Conservation (phyloP, 345 rosid species). For the Corchorus capsularis region DNA sequence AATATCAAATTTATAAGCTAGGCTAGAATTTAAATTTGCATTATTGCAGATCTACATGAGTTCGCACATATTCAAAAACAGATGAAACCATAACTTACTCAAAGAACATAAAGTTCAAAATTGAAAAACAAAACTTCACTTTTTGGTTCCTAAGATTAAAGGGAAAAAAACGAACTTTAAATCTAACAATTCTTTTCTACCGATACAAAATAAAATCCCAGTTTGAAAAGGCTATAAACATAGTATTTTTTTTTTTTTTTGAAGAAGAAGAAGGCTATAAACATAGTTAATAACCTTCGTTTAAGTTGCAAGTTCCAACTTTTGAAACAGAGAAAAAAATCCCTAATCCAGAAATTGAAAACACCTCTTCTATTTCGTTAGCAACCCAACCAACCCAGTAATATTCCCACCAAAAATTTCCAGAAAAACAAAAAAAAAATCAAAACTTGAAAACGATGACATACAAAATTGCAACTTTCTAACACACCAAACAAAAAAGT, state of each 20-base stretch:
- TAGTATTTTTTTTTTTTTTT: too few relatives aligned
- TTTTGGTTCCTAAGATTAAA: neutral
- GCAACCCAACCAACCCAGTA: conserved; percentile 22
- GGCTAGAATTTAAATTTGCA: neutral
- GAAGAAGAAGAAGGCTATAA: conserved; percentile 1
- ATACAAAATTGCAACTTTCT: conserved; percentile 15
- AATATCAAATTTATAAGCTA: neutral
- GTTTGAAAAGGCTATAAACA: conserved; percentile 1
- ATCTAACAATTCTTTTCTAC: neutral
- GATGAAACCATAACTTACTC: conserved; percentile 6
- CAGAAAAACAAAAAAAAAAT: neutral
- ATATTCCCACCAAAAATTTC: neutral
- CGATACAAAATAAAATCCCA: conserved; percentile 11
- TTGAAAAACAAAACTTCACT: neutral
- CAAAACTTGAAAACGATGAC: neutral
- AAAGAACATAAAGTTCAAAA: neutral
- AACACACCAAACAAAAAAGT: neutral
- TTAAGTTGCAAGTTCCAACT: neutral
- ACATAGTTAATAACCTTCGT: neutral
- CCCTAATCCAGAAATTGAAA: conserved; percentile 16
- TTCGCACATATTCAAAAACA: conserved; percentile 3
- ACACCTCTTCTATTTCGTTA: conserved; percentile 12
- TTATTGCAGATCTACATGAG: conserved; percentile 18
- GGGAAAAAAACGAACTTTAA: neutral
- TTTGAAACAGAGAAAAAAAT: neutral